Evolutionary conservation across 768 basidiomycete genomes (phyloP).

Genomic region (Coprinopsis marcescibilis): DNA sequence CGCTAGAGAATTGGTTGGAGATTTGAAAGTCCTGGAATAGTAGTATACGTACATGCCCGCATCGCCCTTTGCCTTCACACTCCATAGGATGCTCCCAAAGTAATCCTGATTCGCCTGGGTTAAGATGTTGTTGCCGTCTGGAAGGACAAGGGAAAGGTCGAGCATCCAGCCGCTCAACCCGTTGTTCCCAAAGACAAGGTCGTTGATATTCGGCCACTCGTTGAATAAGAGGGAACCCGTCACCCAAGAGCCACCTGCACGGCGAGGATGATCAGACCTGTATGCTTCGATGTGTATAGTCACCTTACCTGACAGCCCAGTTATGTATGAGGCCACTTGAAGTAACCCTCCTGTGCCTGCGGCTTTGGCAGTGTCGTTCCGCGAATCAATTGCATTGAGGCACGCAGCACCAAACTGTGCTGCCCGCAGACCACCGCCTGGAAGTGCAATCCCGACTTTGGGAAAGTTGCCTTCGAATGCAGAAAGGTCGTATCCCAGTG

Average conservation of each 20-base stretch:
- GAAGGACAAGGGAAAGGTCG: slow-evolving; percentile 49
- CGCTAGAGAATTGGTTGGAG: slow-evolving; percentile 27
- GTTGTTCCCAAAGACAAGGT: slow-evolving; percentile 55
- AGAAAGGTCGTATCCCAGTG: slow-evolving; percentile 47
- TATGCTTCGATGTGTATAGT: neutral
- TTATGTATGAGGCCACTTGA: slow-evolving; percentile 65
- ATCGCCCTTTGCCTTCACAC: slow-evolving; percentile 50
- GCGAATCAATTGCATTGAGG: slow-evolving; percentile 52
- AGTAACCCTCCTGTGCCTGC: slow-evolving; percentile 62
- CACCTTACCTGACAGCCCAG: slow-evolving; percentile 55
- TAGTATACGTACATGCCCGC: slow-evolving; percentile 41
- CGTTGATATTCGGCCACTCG: slow-evolving; percentile 50
- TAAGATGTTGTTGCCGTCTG: slow-evolving; percentile 43
- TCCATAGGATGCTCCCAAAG: slow-evolving; percentile 49
- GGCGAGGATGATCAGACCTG: neutral
- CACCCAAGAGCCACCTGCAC: slow-evolving; percentile 61
- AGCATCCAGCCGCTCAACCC: slow-evolving; percentile 49
- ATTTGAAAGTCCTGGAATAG: neutral
- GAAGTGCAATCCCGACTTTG: slow-evolving; percentile 57
- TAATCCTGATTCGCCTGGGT: slow-evolving; percentile 44
- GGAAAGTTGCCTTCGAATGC: slow-evolving; percentile 38
- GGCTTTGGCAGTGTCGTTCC: slow-evolving; percentile 51
- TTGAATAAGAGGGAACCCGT: slow-evolving; percentile 60
- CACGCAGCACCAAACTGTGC: slow-evolving; percentile 62
- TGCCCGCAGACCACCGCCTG: slow-evolving; percentile 67